These are phyloP conservation scores for Xerocomellus intermedius DNA, from an alignment of 768 basidiomycete genomes.

Conservation along the genomic window DNA sequence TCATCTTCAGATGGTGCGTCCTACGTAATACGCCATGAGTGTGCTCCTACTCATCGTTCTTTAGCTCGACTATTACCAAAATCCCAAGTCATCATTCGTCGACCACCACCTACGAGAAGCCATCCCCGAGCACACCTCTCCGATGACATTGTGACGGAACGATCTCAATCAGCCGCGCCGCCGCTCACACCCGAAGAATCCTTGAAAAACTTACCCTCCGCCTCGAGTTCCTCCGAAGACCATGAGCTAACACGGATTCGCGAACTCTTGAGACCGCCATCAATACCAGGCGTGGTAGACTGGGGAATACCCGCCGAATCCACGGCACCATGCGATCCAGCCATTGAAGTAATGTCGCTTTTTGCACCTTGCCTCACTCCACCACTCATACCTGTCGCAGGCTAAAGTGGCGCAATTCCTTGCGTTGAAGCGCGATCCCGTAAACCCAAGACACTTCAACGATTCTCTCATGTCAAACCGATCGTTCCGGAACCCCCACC, in stretches of 20 bases:
- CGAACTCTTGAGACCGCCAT: slow-evolving; percentile 56
- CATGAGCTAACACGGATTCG: slow-evolving; percentile 58
- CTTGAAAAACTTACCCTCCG: slow-evolving; percentile 10
- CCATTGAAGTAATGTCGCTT: slow-evolving; percentile 49
- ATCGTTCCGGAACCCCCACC: slow-evolving; percentile 93
- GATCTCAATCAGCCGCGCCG: not conserved
- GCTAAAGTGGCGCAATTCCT: slow-evolving; percentile 81
- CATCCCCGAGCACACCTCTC: slow-evolving; percentile 51
- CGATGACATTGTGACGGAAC: slow-evolving; percentile 39
- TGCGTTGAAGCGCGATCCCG: slow-evolving; percentile 59
- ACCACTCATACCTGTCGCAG: slow-evolving; percentile 38
- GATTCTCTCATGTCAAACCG: slow-evolving; percentile 91
- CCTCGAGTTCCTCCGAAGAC: slow-evolving; percentile 21
- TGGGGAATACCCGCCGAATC: slow-evolving; percentile 76
- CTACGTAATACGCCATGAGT: not conserved
- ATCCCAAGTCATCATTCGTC: slow-evolving; percentile 61
- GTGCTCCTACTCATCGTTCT: not conserved
- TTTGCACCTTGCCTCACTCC: not conserved
- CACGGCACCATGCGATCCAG: slow-evolving; percentile 55
- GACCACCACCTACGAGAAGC: slow-evolving; percentile 44
- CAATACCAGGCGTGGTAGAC: slow-evolving; percentile 60
- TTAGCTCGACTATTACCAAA: slow-evolving; percentile 45
- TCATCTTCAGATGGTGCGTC: slow-evolving; percentile 32
- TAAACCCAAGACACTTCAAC: slow-evolving; percentile 85
- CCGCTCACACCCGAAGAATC: slow-evolving; percentile 17